A percentile compares a stretch with the other conserved stretches of the same genome.
These are phyloP conservation scores for Cichorium intybus DNA, from an alignment of 140 eudicot genomes.

Conservation along the genomic window DNA sequence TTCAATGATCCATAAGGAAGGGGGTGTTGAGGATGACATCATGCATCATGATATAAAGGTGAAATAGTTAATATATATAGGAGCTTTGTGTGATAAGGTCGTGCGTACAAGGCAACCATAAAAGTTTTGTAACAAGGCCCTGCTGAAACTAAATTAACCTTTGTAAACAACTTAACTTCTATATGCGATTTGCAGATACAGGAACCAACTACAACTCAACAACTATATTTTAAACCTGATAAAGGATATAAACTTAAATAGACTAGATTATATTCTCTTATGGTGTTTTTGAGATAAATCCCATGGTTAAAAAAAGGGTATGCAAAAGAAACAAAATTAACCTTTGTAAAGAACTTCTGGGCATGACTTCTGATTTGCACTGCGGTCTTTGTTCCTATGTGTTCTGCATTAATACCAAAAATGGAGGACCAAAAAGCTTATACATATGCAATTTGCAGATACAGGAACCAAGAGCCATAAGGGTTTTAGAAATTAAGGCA, in stretches of 20 bases:
- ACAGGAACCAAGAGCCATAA: conserved; percentile 19
- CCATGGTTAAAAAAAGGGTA: conserved; percentile 2
- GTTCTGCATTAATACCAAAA: conserved; percentile 75
- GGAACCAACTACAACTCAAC: not conserved
- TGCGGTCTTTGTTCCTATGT: conserved; percentile 99
- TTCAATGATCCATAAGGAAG: no score
- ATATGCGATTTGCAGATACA: no score
- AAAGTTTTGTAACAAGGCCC: no score
- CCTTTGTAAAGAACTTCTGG: conserved; percentile 98
- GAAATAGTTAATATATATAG: no score
- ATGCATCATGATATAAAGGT: no score
- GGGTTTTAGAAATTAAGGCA: not conserved
- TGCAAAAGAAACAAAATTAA: conserved; percentile 49
- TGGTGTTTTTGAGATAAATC: conserved; percentile 14
- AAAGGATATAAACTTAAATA: not conserved
- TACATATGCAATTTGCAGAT: conserved; percentile 10
- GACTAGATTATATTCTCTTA: not conserved
- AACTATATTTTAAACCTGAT: not conserved
- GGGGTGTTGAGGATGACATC: no score
- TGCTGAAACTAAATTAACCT: no score
- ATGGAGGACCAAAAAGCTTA: conserved; percentile 29
- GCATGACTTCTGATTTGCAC: conserved; percentile 99
- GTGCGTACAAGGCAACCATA: no score
- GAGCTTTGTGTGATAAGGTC: no score
- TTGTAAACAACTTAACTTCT: no score